Percentiles rank a stretch among this genome's conserved stretches.
Conservation (phyloP, 257 asterid species). For the Linderniella brevidens region DNA sequence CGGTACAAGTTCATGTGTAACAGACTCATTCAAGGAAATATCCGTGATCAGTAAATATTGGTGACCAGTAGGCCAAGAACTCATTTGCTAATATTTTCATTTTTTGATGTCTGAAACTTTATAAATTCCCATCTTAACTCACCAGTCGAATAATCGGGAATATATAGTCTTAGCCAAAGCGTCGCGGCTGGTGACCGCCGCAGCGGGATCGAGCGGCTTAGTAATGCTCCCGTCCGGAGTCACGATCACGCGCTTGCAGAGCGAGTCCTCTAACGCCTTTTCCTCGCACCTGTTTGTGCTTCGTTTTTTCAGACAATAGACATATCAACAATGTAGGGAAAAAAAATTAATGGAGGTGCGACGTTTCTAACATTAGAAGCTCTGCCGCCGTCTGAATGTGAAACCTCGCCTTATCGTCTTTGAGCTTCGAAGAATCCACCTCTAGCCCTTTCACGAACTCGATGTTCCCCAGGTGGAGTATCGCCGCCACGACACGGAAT, state of each 20-base stretch:
- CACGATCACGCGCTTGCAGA: conserved; percentile 80
- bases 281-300: conserved; percentile 42
- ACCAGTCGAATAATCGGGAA: conserved; percentile 96
- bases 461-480: conserved; percentile 84
- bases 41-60: too few relatives aligned
- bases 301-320: not conserved
- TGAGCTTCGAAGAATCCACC: conserved; percentile 62
- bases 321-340: too few relatives aligned
- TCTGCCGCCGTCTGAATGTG: conserved; percentile 88
- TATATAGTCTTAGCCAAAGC: conserved; percentile 86
- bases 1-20: too few relatives aligned
- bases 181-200: conserved; percentile 85
- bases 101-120: not conserved
- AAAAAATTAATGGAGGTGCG: too few relatives aligned
- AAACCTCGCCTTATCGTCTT: conserved; percentile 46
- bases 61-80: too few relatives aligned
- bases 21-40: too few relatives aligned
- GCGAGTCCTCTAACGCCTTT: conserved; percentile 69
- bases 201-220: conserved; percentile 75
- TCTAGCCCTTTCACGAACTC: conserved; percentile 73
- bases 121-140: conserved; percentile 6
- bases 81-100: not conserved
- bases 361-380: conserved; percentile 54
- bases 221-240: conserved; percentile 95
- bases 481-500: conserved; percentile 88